phyloP scores from a whole-genome alignment of 768 basidiomycete genomes.

The Leccinum incarnatum region DNA sequence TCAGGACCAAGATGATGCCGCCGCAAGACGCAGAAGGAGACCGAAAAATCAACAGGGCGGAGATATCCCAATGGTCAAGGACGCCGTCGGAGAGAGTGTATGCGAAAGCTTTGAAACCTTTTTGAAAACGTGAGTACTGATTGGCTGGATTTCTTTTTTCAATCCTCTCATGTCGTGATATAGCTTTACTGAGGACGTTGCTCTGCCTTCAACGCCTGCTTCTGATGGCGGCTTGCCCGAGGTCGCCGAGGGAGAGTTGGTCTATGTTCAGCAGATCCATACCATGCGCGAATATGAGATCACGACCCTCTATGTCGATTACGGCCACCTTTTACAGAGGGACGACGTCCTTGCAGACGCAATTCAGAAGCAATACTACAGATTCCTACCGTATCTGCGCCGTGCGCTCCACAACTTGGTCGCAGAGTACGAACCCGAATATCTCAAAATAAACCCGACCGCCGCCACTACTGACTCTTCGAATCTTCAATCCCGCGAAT shows the following conservation, averaged over 20 bases:
- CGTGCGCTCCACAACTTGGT: slow-evolving; percentile 90
- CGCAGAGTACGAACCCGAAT: slow-evolving; percentile 86
- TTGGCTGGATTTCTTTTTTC: background rate
- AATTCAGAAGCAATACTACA: slow-evolving; percentile 92
- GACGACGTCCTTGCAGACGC: slow-evolving; percentile 95
- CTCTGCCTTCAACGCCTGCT: slow-evolving; percentile 75
- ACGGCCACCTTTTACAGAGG: slow-evolving; percentile 80
- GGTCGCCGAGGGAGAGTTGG: slow-evolving; percentile 56
- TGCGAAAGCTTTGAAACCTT: slow-evolving; percentile 90
- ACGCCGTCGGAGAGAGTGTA: slow-evolving; percentile 94
- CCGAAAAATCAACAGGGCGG: slow-evolving; percentile 42
- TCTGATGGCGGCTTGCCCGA: slow-evolving; percentile 65
- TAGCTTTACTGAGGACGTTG: slow-evolving; percentile 84
- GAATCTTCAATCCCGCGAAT: slow-evolving; percentile 89
- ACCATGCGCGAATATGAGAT: slow-evolving; percentile 94
- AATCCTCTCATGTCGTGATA: slow-evolving; percentile 1
- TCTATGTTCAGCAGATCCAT: slow-evolving; percentile 92
- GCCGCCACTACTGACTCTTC: slow-evolving; percentile 84
- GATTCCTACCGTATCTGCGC: slow-evolving; percentile 92
- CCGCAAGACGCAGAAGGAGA: slow-evolving; percentile 46
- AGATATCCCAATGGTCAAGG: slow-evolving; percentile 85
- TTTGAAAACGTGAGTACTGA: slow-evolving; percentile 72
- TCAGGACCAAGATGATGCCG: slow-evolving; percentile 37
- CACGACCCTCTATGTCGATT: slow-evolving; percentile 96
- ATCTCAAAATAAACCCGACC: slow-evolving; percentile 90